Conservation (phyloP, 108 stramenopile species). For the Pseudonitzschia multiseries region DNA sequence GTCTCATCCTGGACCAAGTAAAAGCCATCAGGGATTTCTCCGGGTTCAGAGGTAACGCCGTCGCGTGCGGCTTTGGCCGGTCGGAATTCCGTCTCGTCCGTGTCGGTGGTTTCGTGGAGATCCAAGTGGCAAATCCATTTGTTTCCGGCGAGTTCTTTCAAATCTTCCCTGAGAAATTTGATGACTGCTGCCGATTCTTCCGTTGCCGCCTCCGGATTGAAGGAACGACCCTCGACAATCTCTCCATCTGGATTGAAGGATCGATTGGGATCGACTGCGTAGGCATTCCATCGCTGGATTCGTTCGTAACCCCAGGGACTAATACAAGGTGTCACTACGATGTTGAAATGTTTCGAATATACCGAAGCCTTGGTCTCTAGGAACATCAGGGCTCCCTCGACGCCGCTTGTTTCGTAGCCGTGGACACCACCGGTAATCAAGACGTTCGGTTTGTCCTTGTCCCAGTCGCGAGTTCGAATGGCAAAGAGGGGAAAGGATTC, state of each 20-base stretch:
- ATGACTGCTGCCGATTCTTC: constrained; percentile 55
- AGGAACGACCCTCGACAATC: constrained; percentile 17
- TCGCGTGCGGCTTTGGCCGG: constrained; percentile 64
- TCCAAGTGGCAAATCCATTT: constrained; percentile 59
- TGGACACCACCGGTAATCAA: constrained; percentile 79
- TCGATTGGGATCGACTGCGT: constrained; percentile 59
- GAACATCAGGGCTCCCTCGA: constrained; percentile 66
- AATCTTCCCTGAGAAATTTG: constrained; percentile 24
- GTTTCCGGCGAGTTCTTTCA: constrained; percentile 9
- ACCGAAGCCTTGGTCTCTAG: constrained; percentile 28
- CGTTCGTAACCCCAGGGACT: constrained; percentile 72
- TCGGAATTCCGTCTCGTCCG: constrained; percentile 68
- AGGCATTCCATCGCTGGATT: constrained; percentile 64
- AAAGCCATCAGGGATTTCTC: constrained; percentile 76
- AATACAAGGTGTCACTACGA: constrained; percentile 60
- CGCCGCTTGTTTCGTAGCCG: constrained; percentile 80
- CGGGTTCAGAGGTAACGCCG: constrained; percentile 23
- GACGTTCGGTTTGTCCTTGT: constrained; percentile 32
- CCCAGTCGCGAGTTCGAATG: constrained; percentile 33
- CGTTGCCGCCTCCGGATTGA: constrained; percentile 26
- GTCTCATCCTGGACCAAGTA: constrained; percentile 53
- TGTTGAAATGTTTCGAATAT: constrained; percentile 49
- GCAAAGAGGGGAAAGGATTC: constrained; percentile 44
- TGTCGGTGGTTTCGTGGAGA: constrained; percentile 82
- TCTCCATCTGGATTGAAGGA: constrained; percentile 42